A percentile compares a stretch with the other conserved stretches of the same genome.
These are phyloP conservation scores for Miscanthus lutarioriparius DNA, from an alignment of 176 grass and related monocot species.

Conservation along the genomic window DNA sequence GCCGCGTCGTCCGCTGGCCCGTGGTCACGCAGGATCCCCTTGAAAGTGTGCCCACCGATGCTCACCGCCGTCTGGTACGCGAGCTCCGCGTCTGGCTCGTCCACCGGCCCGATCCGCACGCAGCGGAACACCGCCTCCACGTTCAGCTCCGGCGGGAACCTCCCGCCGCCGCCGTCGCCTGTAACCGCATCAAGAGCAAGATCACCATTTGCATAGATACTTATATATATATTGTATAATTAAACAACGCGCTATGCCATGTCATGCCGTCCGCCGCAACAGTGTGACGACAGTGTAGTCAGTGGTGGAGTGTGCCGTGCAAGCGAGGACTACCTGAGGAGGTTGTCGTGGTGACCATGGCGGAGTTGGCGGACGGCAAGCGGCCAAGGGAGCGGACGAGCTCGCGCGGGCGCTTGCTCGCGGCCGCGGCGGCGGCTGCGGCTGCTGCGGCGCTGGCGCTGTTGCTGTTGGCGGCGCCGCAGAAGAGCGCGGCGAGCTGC, in stretches of 20 bases:
- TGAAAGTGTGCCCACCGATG: constrained; percentile 94
- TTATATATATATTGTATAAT: too few species aligned
- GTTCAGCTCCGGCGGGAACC: constrained; percentile 89
- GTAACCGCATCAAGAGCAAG: neutral
- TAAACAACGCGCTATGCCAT: neutral
- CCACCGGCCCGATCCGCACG: constrained; percentile 79
- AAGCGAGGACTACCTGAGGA: constrained; percentile 64
- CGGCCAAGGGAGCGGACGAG: constrained; percentile 45
- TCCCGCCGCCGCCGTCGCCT: constrained; percentile 57
- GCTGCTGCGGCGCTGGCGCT: constrained; percentile 4
- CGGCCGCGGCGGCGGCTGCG: neutral
- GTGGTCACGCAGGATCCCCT: constrained; percentile 87
- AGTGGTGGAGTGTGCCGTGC: neutral
- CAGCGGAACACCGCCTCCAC: constrained; percentile 90
- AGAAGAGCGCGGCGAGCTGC: constrained; percentile 68
- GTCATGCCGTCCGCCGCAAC: neutral
- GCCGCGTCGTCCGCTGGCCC: constrained; percentile 60
- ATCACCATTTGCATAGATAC: neutral
- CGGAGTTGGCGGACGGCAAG: constrained; percentile 39
- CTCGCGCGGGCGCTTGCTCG: constrained; percentile 55
- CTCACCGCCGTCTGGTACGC: constrained; percentile 94
- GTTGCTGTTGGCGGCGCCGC: constrained; percentile 48
- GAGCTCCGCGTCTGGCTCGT: constrained; percentile 84
- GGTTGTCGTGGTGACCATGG: constrained; percentile 55
- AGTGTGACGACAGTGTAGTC: neutral